Conservation (phyloP, 2,329 filamentous ascomycete genomes). For the Colletotrichum viniferum region DNA sequence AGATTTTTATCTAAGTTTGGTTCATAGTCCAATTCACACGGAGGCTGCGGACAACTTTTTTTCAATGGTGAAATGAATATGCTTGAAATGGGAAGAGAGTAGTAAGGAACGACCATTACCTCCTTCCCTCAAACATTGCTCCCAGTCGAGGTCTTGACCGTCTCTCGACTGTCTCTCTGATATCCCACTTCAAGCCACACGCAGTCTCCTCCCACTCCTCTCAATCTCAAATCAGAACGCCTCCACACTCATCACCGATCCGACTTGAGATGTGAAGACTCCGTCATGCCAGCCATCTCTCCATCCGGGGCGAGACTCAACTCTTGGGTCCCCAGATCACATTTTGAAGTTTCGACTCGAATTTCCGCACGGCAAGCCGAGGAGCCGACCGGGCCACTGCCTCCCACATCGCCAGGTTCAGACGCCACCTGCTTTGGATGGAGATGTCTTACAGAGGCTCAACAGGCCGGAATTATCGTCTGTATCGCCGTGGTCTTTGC, state of each 20-base stretch:
- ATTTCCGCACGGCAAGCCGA: not conserved
- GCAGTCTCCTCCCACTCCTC: not conserved
- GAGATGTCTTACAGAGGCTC: slow-evolving; percentile 40
- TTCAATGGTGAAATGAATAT: not conserved
- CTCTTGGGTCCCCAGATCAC: no score
- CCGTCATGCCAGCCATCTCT: not conserved
- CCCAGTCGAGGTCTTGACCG: not conserved
- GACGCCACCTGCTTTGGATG: slow-evolving; percentile 35
- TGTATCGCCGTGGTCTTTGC: slow-evolving; percentile 33
- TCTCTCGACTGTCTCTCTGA: not conserved
- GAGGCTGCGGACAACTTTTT: not conserved
- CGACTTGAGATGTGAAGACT: not conserved
- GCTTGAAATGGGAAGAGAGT: not conserved
- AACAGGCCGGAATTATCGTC: slow-evolving; percentile 45
- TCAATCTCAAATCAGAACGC: not conserved
- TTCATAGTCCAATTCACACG: not conserved
- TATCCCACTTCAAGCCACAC: not conserved
- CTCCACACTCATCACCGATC: not conserved
- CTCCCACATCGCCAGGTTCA: not conserved
- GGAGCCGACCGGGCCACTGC: not conserved
- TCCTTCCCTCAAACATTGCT: not conserved
- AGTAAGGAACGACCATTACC: not conserved
- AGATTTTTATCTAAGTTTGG: not conserved
- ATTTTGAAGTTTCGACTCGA: not conserved
- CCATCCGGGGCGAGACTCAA: not conserved